Evolutionary conservation across 331 rosid genomes (phyloP).

Genomic region (Erythrophleum ivorense): DNA sequence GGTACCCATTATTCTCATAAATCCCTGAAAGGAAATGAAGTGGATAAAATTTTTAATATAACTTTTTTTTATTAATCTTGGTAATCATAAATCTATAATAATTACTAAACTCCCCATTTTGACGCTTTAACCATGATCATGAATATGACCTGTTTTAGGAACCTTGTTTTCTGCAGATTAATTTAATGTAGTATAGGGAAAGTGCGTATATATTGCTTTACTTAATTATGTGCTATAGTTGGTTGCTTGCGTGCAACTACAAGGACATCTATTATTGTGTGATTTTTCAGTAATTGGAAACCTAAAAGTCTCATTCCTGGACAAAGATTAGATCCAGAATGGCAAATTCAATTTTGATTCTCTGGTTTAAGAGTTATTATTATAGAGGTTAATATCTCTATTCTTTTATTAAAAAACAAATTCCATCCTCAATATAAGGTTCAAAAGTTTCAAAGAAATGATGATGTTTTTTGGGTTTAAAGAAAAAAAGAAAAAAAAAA

Average conservation of each 20-base stretch:
- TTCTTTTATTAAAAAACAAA: not conserved
- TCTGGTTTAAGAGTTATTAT: not conserved
- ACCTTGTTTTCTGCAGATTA: conserved; percentile 26
- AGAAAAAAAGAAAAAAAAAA: too few relatives aligned
- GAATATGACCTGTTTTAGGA: not conserved
- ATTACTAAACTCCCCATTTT: not conserved
- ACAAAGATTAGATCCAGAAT: too few relatives aligned
- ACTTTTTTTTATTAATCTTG: not conserved
- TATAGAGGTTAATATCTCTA: not conserved
- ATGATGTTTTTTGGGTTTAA: too few relatives aligned
- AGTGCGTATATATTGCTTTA: not conserved
- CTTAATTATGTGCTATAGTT: not conserved
- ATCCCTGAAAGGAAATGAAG: conserved; percentile 46
- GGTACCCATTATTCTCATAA: conserved; percentile 64
- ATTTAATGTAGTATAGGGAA: not conserved
- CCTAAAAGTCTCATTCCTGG: not conserved
- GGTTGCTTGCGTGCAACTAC: conserved; percentile 11
- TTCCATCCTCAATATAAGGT: too few relatives aligned
- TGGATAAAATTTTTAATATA: not conserved
- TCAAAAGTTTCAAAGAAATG: too few relatives aligned
- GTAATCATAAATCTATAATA: conserved; percentile 1
- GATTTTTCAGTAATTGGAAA: conserved; percentile 1
- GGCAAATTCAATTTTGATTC: not conserved
- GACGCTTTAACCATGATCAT: not conserved
- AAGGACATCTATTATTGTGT: not conserved